Percentiles rank a stretch among this genome's conserved stretches.
These are phyloP conservation scores for Fusarium napiforme DNA, from an alignment of 2,329 filamentous ascomycete genomes.

Conservation along the genomic window DNA sequence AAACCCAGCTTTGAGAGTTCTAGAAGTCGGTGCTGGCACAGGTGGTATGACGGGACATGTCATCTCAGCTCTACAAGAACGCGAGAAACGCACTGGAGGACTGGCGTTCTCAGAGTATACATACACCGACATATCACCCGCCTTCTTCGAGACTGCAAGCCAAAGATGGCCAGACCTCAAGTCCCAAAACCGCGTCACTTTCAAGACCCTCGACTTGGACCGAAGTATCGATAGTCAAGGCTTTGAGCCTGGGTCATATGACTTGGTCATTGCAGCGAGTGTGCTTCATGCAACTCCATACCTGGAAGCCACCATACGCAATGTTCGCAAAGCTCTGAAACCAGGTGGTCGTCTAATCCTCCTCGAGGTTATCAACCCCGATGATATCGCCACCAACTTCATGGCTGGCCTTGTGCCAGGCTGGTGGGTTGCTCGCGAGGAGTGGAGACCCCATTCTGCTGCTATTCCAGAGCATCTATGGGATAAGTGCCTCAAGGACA, in stretches of 20 bases:
- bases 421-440: constrained; percentile 48
- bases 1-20: not conserved
- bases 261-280: constrained; percentile 44
- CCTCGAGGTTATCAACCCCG: constrained; percentile 31
- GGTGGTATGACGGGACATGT: constrained; percentile 3
- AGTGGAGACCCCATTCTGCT: not conserved
- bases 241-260: constrained; percentile 29
- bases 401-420: constrained; percentile 44
- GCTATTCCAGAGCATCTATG: not conserved
- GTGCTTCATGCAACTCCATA: constrained; percentile 47
- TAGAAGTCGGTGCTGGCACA: constrained; percentile 11
- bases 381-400: constrained; percentile 22
- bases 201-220: constrained; percentile 44
- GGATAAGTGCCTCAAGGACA: not conserved
- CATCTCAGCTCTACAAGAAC: not conserved
- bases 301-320: constrained; percentile 37
- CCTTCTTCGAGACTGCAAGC: constrained; percentile 47
- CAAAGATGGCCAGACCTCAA: constrained; percentile 7
- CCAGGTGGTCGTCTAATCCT: constrained; percentile 45
- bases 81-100: not conserved
- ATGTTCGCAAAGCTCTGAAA: constrained; percentile 39
- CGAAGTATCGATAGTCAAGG: constrained; percentile 13
- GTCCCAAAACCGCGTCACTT: constrained; percentile 15
- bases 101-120: constrained; percentile 48
- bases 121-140: constrained; percentile 54